Evolutionary conservation across 2,329 filamentous ascomycete genomes (phyloP).

Genomic region (Colletotrichum sp.): DNA sequence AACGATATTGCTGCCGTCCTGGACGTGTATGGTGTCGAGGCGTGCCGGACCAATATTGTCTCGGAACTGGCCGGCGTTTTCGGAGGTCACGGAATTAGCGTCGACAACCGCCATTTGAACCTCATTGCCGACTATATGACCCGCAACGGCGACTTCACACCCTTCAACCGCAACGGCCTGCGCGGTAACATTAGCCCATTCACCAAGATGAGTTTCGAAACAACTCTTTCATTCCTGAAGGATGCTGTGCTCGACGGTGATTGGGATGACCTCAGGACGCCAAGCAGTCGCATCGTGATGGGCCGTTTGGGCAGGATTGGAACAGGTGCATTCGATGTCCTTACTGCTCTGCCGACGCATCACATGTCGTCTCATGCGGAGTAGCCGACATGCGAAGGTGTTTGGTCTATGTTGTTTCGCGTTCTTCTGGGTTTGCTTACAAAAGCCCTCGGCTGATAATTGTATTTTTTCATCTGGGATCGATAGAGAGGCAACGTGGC

Average conservation of each 20-base stretch:
- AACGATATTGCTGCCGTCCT: slow-evolving; percentile 93
- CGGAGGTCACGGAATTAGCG: slow-evolving; percentile 86
- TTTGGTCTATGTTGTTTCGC: not conserved
- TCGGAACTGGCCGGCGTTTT: slow-evolving; percentile 87
- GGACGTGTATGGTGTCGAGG: slow-evolving; percentile 88
- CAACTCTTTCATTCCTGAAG: slow-evolving; percentile 89
- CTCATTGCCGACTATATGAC: slow-evolving; percentile 99
- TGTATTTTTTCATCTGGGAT: slow-evolving; percentile 14
- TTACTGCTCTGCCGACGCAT: slow-evolving; percentile 64
- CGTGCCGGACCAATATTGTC: slow-evolving; percentile 85
- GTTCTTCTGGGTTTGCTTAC: not conserved
- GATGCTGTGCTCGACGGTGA: slow-evolving; percentile 91
- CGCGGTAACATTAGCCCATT: slow-evolving; percentile 87
- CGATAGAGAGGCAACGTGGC: slow-evolving; percentile 1
- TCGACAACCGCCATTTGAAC: slow-evolving; percentile 91
- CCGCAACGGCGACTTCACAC: slow-evolving; percentile 84
- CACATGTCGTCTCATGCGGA: slow-evolving; percentile 34
- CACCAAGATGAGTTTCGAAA: slow-evolving; percentile 99
- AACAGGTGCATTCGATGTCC: slow-evolving; percentile 90
- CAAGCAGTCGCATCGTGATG: slow-evolving; percentile 87
- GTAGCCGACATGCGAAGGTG: not conserved
- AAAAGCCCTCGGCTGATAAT: not conserved
- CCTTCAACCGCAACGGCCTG: slow-evolving; percentile 92
- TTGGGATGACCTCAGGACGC: slow-evolving; percentile 85
- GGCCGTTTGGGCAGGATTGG: slow-evolving; percentile 83